phyloP scores from a whole-genome alignment of 371 early-diverging fungal species.

The Lichtheimia ornata region DNA sequence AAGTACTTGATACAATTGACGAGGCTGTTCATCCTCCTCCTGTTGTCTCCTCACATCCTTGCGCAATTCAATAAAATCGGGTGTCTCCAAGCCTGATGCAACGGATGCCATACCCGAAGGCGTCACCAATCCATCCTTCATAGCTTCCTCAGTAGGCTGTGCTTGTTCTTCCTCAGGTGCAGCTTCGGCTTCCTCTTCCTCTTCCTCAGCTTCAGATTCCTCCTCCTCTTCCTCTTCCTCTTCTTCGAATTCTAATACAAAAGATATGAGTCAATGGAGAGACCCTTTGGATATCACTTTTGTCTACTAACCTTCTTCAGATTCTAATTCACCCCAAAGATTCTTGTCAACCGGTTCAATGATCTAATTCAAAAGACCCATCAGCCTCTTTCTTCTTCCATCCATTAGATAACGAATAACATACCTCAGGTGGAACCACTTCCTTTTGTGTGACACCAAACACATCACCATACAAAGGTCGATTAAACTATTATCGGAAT shows the following conservation, averaged over 20 bases:
- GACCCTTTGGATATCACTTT: neutral
- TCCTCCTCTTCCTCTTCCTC: constrained; percentile 62
- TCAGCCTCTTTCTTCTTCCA: no score
- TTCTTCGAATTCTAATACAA: constrained; percentile 33
- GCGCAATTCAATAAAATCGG: constrained; percentile 89
- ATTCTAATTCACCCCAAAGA: constrained; percentile 86
- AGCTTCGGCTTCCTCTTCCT: constrained; percentile 49
- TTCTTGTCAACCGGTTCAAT: constrained; percentile 73
- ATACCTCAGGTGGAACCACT: constrained; percentile 38
- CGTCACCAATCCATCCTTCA: constrained; percentile 77
- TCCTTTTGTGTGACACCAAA: constrained; percentile 71
- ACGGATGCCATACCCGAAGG: constrained; percentile 88
- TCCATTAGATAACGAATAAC: neutral
- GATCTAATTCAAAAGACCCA: constrained; percentile 23
- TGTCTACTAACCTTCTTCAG: constrained; percentile 45
- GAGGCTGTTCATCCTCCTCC: constrained; percentile 66
- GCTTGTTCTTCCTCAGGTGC: constrained; percentile 39
- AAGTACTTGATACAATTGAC: constrained; percentile 86
- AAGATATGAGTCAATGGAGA: neutral
- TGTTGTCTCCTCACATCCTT: constrained; percentile 61
- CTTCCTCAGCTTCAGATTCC: constrained; percentile 68
- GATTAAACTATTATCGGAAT: constrained; percentile 59
- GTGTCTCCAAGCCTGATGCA: constrained; percentile 88
- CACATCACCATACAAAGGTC: constrained; percentile 96
- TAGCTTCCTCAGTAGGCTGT: constrained; percentile 34